These are phyloP conservation scores for Davidsoniella neocaledoniae DNA, from an alignment of 2,329 filamentous ascomycete genomes.

Conservation along the genomic window DNA sequence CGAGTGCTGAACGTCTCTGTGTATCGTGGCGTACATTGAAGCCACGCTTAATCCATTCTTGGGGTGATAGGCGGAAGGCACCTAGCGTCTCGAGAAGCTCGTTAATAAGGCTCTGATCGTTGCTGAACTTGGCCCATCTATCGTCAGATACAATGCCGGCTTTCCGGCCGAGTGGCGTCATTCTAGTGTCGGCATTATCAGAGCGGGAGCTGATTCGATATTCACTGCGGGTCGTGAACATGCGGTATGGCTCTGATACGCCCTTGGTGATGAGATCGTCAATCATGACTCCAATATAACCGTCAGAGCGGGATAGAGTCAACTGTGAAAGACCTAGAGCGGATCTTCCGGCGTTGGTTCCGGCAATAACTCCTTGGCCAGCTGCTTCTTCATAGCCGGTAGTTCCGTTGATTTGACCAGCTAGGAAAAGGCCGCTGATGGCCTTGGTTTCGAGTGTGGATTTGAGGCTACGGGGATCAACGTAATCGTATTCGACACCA, in stretches of 20 bases:
- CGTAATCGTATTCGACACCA: constrained; percentile 96
- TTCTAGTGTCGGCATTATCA: constrained; percentile 81
- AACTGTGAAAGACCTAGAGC: constrained; percentile 49
- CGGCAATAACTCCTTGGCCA: constrained; percentile 79
- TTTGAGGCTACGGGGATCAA: constrained; percentile 76
- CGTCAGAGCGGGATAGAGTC: constrained; percentile 63
- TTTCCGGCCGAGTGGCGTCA: constrained; percentile 60
- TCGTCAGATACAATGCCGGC: constrained; percentile 64
- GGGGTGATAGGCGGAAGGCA: constrained; percentile 38
- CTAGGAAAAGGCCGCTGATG: constrained; percentile 75
- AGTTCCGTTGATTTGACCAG: constrained; percentile 94
- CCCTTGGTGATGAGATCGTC: constrained; percentile 95
- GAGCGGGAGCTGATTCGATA: constrained; percentile 84
- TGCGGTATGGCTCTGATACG: constrained; percentile 90
- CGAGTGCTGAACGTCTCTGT: constrained; percentile 53
- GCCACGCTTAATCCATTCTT: constrained; percentile 52
- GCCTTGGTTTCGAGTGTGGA: constrained; percentile 89
- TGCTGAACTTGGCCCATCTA: constrained; percentile 56
- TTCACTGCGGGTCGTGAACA: constrained; percentile 94
- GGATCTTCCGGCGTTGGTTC: constrained; percentile 81
- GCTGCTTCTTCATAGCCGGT: constrained; percentile 97
- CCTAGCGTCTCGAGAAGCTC: constrained; percentile 47
- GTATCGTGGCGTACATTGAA: constrained; percentile 53
- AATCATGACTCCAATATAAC: constrained; percentile 97
- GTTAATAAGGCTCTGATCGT: constrained; percentile 49